Evolutionary conservation across 768 basidiomycete species (phyloP), one percentile per base, ranked within the genome.

Genomic region (Hydnomerulius pinastri): DNA sequence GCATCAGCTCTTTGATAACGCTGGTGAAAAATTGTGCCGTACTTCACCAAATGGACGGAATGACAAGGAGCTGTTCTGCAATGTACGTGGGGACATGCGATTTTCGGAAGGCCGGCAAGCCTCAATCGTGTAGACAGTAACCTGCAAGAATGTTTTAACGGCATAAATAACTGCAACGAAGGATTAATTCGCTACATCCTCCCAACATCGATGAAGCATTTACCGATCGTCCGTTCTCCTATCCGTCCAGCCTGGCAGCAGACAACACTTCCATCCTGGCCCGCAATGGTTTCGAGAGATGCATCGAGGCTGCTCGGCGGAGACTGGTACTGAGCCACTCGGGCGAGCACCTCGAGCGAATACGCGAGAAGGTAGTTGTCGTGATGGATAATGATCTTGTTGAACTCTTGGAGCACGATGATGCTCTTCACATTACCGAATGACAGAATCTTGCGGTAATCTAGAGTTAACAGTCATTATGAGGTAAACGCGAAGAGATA

Each of bases 1-100:
- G n/a, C n/a, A n/a, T n/a, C n/a, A n/a, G n/a, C n/a, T n/a, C n/a
- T n/a, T n/a, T n/a, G n/a, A n/a, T n/a, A n/a, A n/a, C n/a, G n/a
- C n/a, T n/a, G n/a, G n/a, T n/a, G 38, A 36, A 50, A 51, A 40
- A 29, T 18, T 30, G 13, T 9, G 13, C 30, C 79, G 43, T 55
- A 91, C 90, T 65, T 86, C 81, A 33, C 87, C 87, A 58, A 80
- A 87, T 2, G 76, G 70, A 17, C 79, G 73, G 66, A 88, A 91
- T 1, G 78, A 81, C 20, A 65, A 62, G 17, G 50, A n/a, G 55
- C 48, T 29, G 2, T 61, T 44, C 15, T 56, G 65, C 3, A 56
- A 59, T 27, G 51, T 58, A 11, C 77, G 73, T 47, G 71, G 64
- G 0, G 78, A 73, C 17, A 64, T 42, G n/a, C 62, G 59, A 15